Evolutionary conservation across 2,329 filamentous ascomycete genomes (phyloP), one percentile per base, ranked within the genome.

Genomic region (Verticillium dahliae): DNA sequence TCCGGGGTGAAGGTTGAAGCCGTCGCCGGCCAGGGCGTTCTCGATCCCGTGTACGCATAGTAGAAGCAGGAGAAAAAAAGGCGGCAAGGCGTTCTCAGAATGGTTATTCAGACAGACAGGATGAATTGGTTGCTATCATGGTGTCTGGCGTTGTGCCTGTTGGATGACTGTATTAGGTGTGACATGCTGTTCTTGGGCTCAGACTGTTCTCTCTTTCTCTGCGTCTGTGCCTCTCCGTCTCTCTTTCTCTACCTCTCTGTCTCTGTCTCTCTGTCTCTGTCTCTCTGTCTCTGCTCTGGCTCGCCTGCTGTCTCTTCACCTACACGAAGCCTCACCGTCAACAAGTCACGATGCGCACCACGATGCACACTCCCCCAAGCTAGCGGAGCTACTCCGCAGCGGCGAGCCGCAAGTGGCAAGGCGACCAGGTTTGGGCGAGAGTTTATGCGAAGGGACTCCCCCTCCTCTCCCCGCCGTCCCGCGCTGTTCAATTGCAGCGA

Each of bases 351-450:
- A 37, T 37, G 35, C 6, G 7, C 2, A 37, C 35, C 35, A 37
- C 6, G 13, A 37, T 10, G 35, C 35, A 37, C 7, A 4, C 3
- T 9, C 27, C 27, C 27, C 13, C 7, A 13, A 13, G 35, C 35
- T 37, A 37, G 35, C 35, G 35, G 45, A 50, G 45, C 45, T 50
- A 50, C 45, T 50, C 45, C 45, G 45, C 45, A 27, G 35, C 45
- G n/a, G 15, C 45, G 45, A n/a, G 18, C n/a, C 45, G 18, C 45
- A n/a, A 22, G 7, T n/a, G 45, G 18, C 45, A 22, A n/a, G 9
- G 5, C 22, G 45, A 6, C 14, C 15, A 11, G 38, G 62, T 55
- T 65, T 61, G 39, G 64, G 63, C 63, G 63, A 65, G 34, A 62
- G 41, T 63, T 62, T 64, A 15, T 4, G 45, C 45, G 15, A n/a